Evolutionary conservation across 1,139 yeast genomes (phyloP).

Genomic region (Protomyces macrosporus): DNA sequence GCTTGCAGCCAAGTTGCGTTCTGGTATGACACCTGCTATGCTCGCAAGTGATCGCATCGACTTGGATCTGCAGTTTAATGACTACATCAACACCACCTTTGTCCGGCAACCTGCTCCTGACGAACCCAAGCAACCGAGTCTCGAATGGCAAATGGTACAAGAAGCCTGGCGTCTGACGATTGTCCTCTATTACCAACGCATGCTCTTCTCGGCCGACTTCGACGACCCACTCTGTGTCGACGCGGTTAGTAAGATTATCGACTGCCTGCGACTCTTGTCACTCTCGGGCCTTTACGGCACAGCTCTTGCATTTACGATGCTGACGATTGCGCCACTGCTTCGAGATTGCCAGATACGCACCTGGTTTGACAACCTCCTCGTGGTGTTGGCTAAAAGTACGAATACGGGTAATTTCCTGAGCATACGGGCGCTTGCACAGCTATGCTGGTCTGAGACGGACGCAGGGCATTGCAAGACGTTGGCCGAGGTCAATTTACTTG

Average conservation of each 20-base stretch:
- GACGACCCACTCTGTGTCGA: background rate
- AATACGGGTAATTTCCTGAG: slow-evolving; percentile 17
- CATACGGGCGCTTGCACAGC: slow-evolving; percentile 4
- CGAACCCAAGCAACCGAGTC: background rate
- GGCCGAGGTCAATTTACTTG: slow-evolving; percentile 1
- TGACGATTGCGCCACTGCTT: slow-evolving; percentile 14
- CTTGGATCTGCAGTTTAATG: slow-evolving; percentile 1
- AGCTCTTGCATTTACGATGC: slow-evolving; percentile 9
- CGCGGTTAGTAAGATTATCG: background rate
- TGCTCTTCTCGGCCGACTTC: background rate
- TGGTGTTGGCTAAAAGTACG: slow-evolving; percentile 1
- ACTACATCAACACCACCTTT: background rate
- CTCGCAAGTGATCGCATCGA: background rate
- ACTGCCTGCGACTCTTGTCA: slow-evolving; percentile 6
- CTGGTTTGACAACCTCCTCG: slow-evolving; percentile 6
- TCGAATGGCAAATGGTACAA: slow-evolving; percentile 2
- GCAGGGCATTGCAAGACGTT: slow-evolving; percentile 1
- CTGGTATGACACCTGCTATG: background rate
- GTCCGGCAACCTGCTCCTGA: background rate
- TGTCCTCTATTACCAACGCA: slow-evolving; percentile 8
- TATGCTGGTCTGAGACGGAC: slow-evolving; percentile 11
- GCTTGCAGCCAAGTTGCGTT: background rate
- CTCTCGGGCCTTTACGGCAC: slow-evolving; percentile 11
- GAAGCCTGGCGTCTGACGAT: slow-evolving; percentile 14
- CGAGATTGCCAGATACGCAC: background rate